phyloP scores from a whole-genome alignment of 805 yeast species.

The Zygotorulaspora florentina region DNA sequence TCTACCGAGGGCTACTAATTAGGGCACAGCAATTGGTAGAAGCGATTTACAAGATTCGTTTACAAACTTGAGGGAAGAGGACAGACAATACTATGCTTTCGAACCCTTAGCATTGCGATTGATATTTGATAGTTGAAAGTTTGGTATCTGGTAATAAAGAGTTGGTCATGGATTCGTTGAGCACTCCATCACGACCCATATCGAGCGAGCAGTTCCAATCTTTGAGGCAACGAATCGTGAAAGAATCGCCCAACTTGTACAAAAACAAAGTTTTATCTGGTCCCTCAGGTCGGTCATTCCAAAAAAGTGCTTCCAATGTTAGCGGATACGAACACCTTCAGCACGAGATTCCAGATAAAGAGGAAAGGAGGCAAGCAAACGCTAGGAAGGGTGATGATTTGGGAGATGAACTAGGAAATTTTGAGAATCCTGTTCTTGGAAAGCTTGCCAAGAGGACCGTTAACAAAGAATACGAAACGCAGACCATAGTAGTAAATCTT shows the following conservation, averaged over 20 bases:
- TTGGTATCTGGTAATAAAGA: not conserved
- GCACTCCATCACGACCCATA: constrained; percentile 24
- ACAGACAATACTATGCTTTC: no score
- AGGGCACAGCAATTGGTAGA: not conserved
- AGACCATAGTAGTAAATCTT: constrained; percentile 34
- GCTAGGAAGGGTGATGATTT: not conserved
- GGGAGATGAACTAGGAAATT: constrained; percentile 19
- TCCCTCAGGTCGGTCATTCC: not conserved
- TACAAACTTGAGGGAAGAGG: not conserved
- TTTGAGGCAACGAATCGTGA: constrained; percentile 21
- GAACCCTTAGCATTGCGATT: no score
- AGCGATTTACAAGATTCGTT: not conserved
- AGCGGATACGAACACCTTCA: not conserved
- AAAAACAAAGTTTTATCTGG: constrained; percentile 18
- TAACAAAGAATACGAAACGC: constrained; percentile 41
- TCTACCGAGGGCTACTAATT: not conserved
- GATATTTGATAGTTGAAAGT: not conserved
- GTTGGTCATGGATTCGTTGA: constrained; percentile 11
- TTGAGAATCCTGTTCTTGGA: constrained; percentile 30
- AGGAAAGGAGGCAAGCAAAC: not conserved
- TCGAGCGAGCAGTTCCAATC: constrained; percentile 22
- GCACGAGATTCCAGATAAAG: not conserved
- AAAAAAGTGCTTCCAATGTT: constrained; percentile 5
- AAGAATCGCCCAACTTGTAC: constrained; percentile 30
- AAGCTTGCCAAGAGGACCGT: constrained; percentile 35